Base-by-base conservation (phyloP, 176 grass and related monocot genomes). In the Aegilops umbellulata region DNA sequence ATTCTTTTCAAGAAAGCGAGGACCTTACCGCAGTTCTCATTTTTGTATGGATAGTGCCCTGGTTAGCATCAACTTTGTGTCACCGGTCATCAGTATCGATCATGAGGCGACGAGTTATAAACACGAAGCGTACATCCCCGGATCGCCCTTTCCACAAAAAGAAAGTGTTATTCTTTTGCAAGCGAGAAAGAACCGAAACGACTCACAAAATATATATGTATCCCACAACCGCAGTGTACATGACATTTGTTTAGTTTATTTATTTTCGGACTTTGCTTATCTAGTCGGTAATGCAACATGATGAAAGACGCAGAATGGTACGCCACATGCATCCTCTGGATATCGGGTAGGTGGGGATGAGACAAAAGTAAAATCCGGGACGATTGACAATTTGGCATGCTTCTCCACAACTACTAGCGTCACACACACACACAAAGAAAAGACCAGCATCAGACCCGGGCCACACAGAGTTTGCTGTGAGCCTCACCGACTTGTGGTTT, bases 321-420 rank as follows among this genome's bases (percentile, higher is more conserved):
- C 63, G 30, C n/a, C 0, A 74, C 63, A 42, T 17, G 19, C 57
- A 22, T 83, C 80, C 66, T 79, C 32, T 25, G 25, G 66, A 90
- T 73, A 42, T 64, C 3, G 17, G 42, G 65, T 87, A n/a, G 80
- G 80, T 87, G 41, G 14, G 41, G 3, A 72, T 1, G 30, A 79
- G 73, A 77, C 83, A 73, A 73, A 57, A 11, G 83, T 41, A 57
- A 79, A 78, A 30, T 38, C 17, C 19, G 15, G 30, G 29, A 65
- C 25, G 31, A 19, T 30, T 34, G 89, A 83, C 70, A 26, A 25
- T 72, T 29, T 65, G 62, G 14, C 49, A 26, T 47, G 44, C 25
- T 61, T 47, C 61, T 67, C 25, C 26, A 64, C 30, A n/a, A 76
- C 63, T 64, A 47, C 36, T 23, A 39, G 51, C 23, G 2, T 24